Percentiles rank a stretch among this genome's conserved stretches.
Conservation (phyloP, 257 asterid species). For the Fraxinus cuspidata region DNA sequence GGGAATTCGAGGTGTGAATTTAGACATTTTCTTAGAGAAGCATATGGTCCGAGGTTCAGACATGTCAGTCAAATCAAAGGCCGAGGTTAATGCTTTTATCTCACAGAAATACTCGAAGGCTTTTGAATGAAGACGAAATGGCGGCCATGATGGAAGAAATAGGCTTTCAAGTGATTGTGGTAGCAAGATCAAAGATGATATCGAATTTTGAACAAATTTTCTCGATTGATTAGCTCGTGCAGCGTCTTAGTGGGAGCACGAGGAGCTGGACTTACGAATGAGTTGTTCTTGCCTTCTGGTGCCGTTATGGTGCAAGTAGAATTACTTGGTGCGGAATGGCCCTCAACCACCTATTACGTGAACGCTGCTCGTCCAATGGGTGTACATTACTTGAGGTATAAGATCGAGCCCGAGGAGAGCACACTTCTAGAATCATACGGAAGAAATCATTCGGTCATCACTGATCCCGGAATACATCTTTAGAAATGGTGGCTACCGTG, state of each 20-base stretch:
- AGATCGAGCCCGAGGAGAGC: slow-evolving; percentile 64
- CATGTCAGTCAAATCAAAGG: slow-evolving; percentile 33
- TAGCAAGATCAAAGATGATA: slow-evolving; percentile 44
- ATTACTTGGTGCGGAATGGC: slow-evolving; percentile 82
- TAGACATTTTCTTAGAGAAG: slow-evolving; percentile 35
- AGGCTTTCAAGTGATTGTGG: slow-evolving; percentile 57
- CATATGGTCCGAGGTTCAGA: slow-evolving; percentile 27
- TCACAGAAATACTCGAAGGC: slow-evolving; percentile 55
- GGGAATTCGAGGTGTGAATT: slow-evolving; percentile 45
- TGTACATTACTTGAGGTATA: slow-evolving; percentile 64
- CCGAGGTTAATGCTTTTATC: slow-evolving; percentile 67
- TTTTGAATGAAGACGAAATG: slow-evolving; percentile 57
- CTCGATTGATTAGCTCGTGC: slow-evolving; percentile 62
- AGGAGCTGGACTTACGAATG: slow-evolving; percentile 88
- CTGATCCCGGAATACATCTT: slow-evolving; percentile 40
- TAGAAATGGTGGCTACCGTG: slow-evolving; percentile 30
- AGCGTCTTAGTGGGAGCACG: slow-evolving; percentile 81
- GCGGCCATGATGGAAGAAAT: slow-evolving; percentile 40
- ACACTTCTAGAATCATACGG: slow-evolving; percentile 55
- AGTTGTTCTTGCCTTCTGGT: slow-evolving; percentile 65
- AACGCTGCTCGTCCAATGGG: slow-evolving; percentile 62
- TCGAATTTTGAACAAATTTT: slow-evolving; percentile 58
- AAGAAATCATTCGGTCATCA: slow-evolving; percentile 45
- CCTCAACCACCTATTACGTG: slow-evolving; percentile 65
- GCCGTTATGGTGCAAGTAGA: slow-evolving; percentile 73